phyloP scores from a whole-genome alignment of 2,329 filamentous ascomycete genomes.

The Aspergillus spinulosporus region DNA sequence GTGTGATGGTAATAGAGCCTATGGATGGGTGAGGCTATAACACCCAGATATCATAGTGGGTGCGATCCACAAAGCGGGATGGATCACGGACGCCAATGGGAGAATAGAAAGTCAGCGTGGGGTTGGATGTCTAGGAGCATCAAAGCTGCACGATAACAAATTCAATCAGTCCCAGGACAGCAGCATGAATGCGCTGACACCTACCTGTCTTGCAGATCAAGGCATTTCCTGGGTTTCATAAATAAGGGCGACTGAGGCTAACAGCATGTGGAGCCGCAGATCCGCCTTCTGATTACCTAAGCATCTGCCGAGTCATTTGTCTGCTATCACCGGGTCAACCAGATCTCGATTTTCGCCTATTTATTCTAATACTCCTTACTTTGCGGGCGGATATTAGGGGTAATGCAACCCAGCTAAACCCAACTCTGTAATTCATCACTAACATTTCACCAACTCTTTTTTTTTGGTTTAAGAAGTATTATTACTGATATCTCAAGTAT shows the following conservation, averaged over 20 bases:
- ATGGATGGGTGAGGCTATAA: conserved; percentile 5
- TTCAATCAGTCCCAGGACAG: conserved; percentile 2
- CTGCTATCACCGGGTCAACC: conserved; percentile 25
- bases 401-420: not conserved
- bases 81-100: conserved; percentile 1
- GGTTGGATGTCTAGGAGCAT: not conserved
- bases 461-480: not conserved
- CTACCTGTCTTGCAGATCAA: conserved; percentile 1
- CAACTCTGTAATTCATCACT: too few relatives aligned
- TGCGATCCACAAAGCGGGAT: conserved; percentile 12
- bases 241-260: conserved; percentile 10
- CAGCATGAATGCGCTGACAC: conserved; percentile 1
- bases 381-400: too few relatives aligned
- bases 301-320: conserved; percentile 23
- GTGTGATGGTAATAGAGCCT: not conserved
- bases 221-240: conserved; percentile 1
- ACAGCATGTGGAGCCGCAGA: conserved; percentile 15
- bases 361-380: not conserved
- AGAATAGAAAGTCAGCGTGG: conserved; percentile 1
- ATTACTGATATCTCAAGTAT: too few relatives aligned
- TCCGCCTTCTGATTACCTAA: conserved; percentile 19
- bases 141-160: not conserved
- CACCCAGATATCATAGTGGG: conserved; percentile 18
- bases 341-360: not conserved
- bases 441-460: too few relatives aligned